Percentiles rank a stretch among this genome's conserved stretches.
phyloP scores from a whole-genome alignment of 75 land plant species.

The Cryptomeria japonica region DNA sequence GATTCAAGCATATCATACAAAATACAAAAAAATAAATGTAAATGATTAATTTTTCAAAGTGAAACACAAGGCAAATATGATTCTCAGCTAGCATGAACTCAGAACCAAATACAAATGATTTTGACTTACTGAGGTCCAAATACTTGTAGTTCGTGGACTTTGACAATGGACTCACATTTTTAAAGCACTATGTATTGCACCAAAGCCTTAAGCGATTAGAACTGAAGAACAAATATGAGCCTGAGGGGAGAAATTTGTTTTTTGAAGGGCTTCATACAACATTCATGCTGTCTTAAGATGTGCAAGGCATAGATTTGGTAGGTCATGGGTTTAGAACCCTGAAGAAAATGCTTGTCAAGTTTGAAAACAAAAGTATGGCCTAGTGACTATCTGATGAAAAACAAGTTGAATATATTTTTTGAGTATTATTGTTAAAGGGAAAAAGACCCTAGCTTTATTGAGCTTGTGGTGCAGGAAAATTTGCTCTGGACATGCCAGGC shows the following conservation, averaged over 20 bases:
- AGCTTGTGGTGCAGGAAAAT: neutral
- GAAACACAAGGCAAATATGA: no score
- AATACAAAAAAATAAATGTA: no score
- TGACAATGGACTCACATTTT: neutral
- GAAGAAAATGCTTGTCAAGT: neutral
- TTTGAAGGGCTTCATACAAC: neutral
- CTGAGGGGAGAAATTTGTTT: neutral
- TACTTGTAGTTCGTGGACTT: neutral
- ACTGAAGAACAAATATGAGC: neutral
- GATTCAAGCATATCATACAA: no score
- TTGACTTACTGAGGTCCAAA: neutral
- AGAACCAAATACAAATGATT: neutral
- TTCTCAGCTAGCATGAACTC: neutral
- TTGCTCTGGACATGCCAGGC: no score
- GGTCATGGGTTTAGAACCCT: neutral
- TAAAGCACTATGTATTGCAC: no score
- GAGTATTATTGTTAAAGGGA: neutral
- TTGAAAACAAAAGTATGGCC: neutral
- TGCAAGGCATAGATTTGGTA: neutral
- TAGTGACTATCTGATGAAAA: neutral
- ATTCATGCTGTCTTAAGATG: neutral
- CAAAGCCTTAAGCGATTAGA: no score
- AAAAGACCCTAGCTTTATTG: neutral
- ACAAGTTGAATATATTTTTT: neutral
- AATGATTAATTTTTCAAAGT: no score